These are phyloP conservation scores for Dentipellis sp. DNA, from an alignment of 768 basidiomycete genomes.

Conservation along the genomic window DNA sequence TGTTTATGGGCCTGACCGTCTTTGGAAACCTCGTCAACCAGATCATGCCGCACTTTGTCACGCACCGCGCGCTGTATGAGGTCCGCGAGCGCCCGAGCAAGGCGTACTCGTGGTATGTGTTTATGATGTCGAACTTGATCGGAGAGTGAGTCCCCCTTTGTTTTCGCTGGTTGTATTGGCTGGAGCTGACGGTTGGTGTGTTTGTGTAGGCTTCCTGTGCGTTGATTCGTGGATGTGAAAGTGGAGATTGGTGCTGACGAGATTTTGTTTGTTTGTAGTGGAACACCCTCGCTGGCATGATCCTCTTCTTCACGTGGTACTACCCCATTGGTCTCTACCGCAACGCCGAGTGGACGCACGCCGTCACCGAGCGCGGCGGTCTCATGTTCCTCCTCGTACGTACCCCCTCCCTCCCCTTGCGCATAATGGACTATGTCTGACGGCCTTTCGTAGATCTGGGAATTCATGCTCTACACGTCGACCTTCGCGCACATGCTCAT, in stretches of 20 bases:
- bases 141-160: constrained; percentile 30
- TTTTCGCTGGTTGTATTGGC: constrained; percentile 38
- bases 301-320: constrained; percentile 63
- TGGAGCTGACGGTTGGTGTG: not conserved
- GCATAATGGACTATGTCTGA: not conserved
- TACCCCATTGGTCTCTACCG: constrained; percentile 52
- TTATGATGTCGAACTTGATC: constrained; percentile 25
- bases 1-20: constrained; percentile 25
- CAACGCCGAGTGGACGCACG: constrained; percentile 1
- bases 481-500: constrained; percentile 10
- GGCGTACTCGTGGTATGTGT: constrained; percentile 33
- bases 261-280: constrained; percentile 31
- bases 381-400: constrained; percentile 45
- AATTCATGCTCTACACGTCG: constrained; percentile 55
- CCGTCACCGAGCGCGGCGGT: constrained; percentile 39
- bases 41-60: constrained; percentile 32
- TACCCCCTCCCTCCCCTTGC: not conserved
- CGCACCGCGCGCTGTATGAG: constrained; percentile 28
- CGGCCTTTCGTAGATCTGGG: constrained; percentile 16
- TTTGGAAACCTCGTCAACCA: constrained; percentile 22
- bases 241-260: constrained; percentile 29
- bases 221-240: no score
- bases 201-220: not conserved
- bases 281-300: constrained; percentile 46
- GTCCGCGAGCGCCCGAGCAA: constrained; percentile 32